phyloP scores from a whole-genome alignment of 768 basidiomycete species.

The Leucogyrophana mollusca region DNA sequence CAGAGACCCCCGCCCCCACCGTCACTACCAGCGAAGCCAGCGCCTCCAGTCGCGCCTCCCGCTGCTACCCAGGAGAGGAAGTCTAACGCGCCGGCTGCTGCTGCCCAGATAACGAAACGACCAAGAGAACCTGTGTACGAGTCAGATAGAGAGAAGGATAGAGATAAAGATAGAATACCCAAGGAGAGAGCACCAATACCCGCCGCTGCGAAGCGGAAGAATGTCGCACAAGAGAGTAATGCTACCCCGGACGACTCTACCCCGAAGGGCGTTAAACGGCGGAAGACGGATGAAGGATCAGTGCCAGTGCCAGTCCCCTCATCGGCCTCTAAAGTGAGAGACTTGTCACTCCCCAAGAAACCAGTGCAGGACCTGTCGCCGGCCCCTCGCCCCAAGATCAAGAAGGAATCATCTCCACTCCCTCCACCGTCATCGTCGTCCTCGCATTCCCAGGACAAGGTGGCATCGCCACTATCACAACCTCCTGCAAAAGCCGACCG shows the following conservation, averaged over 20 bases:
- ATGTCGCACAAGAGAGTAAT: slow-evolving; percentile 26
- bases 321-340: slow-evolving; percentile 16
- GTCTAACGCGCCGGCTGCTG: slow-evolving; percentile 2
- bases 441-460: slow-evolving; percentile 10
- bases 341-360: slow-evolving; percentile 37
- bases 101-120: slow-evolving; percentile 16
- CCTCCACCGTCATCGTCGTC: slow-evolving; percentile 15
- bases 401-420: slow-evolving; percentile 34
- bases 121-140: slow-evolving; percentile 23
- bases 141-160: slow-evolving; percentile 24
- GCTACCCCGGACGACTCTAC: slow-evolving; percentile 25
- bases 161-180: slow-evolving; percentile 18
- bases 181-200: slow-evolving; percentile 20
- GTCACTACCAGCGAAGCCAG: slow-evolving; percentile 34
- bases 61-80: slow-evolving; percentile 26
- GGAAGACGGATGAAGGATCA: slow-evolving; percentile 39
- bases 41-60: slow-evolving; percentile 25
- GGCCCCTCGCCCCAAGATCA: slow-evolving; percentile 30
- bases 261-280: slow-evolving; percentile 33
- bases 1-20: slow-evolving; percentile 25
- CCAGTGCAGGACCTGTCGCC: slow-evolving; percentile 24
- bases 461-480: neutral
- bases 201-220: slow-evolving; percentile 40
- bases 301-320: slow-evolving; percentile 3
- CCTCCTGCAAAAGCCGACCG: slow-evolving; percentile 17